Conservation (phyloP, 768 basidiomycete genomes). For the Phanerochaete carnosa region DNA sequence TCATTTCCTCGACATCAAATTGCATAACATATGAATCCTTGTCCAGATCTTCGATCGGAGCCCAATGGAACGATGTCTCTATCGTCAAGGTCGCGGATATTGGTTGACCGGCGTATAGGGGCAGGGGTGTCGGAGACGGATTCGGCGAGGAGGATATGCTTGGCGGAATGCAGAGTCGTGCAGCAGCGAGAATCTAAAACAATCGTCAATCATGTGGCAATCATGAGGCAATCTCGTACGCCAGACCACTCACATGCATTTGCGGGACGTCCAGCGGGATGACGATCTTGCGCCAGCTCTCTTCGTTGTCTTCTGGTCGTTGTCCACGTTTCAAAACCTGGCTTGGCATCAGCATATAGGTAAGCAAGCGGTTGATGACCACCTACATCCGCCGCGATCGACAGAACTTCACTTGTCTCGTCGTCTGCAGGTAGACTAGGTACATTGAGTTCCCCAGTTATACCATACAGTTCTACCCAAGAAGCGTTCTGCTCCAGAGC, state of each 20-base stretch:
- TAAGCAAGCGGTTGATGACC: background rate
- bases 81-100: conserved; percentile 67
- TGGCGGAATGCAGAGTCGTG: conserved; percentile 45
- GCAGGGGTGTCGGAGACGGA: conserved; percentile 26
- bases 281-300: conserved; percentile 67
- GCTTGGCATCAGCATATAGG: background rate
- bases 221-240: background rate
- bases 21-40: conserved; percentile 51
- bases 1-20: conserved; percentile 80
- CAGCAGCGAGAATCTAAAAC: conserved; percentile 63
- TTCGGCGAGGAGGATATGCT: conserved; percentile 35
- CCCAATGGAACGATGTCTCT: conserved; percentile 77
- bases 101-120: conserved; percentile 85
- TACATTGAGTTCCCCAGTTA: conserved; percentile 67
- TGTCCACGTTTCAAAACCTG: conserved; percentile 39
- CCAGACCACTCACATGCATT: conserved; percentile 59
- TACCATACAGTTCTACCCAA: conserved; percentile 69
- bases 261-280: conserved; percentile 85
- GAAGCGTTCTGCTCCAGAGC: conserved; percentile 57
- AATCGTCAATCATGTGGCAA: background rate
- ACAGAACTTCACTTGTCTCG: conserved; percentile 23
- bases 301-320: conserved; percentile 30
- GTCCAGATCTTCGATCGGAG: conserved; percentile 39
- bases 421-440: conserved; percentile 36
- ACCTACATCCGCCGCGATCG: conserved; percentile 31